phyloP scores from a whole-genome alignment of 139 green algal species.

The Volvox africanus region DNA sequence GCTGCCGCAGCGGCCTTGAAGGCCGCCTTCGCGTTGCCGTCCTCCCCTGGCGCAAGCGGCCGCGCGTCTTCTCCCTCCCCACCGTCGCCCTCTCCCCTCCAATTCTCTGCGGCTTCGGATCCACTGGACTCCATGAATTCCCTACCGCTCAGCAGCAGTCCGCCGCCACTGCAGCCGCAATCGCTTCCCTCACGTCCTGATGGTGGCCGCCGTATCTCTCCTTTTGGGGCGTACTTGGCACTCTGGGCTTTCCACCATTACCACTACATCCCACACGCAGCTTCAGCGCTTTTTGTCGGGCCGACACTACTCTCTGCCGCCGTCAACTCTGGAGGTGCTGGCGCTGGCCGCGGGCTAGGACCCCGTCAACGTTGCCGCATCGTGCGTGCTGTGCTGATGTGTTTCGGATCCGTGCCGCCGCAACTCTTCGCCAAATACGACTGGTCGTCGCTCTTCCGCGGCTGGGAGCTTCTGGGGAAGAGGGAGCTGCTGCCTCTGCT shows the following conservation, averaged over 20 bases:
- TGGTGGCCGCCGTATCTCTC: neutral
- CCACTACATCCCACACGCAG: neutral
- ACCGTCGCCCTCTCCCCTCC: neutral
- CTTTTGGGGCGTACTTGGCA: neutral
- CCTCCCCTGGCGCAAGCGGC: neutral
- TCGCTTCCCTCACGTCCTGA: neutral
- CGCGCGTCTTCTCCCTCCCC: neutral
- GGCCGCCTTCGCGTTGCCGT: conserved; percentile 2
- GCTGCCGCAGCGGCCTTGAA: neutral
- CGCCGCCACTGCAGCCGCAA: neutral
- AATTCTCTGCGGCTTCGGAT: neutral
- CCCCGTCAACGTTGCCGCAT: conserved; percentile 19
- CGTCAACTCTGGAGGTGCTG: neutral
- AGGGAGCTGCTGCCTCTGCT: conserved; percentile 26
- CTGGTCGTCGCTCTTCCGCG: neutral
- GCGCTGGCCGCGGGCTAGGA: neutral
- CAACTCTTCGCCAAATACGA: neutral
- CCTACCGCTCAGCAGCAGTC: neutral
- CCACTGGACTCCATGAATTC: neutral
- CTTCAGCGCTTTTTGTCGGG: neutral
- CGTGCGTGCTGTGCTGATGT: conserved; percentile 7
- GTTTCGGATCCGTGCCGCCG: neutral
- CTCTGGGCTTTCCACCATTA: conserved; percentile 26
- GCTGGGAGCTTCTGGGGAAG: neutral
- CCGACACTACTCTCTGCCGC: neutral